Percentiles rank a stretch among this genome's conserved stretches.
Conservation (phyloP, 805 yeast genomes). For the Yamadazyma olivae region DNA sequence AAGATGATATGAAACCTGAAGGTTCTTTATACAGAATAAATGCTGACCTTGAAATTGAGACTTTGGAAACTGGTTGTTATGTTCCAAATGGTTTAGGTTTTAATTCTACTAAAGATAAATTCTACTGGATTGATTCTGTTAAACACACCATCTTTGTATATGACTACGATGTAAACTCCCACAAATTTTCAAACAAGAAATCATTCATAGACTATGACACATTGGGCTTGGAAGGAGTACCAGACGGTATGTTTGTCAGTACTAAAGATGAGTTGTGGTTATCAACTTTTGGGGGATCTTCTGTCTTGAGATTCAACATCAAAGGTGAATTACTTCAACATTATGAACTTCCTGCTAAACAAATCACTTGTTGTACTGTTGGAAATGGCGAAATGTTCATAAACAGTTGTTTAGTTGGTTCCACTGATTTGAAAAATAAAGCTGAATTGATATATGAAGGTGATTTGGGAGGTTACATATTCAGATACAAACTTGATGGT, state of each 20-base stretch:
- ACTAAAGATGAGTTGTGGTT: constrained; percentile 53
- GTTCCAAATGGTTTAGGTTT: constrained; percentile 69
- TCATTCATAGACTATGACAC: constrained; percentile 30
- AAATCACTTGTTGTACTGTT: constrained; percentile 65
- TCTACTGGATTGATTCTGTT: constrained; percentile 42
- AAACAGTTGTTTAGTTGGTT: constrained; percentile 59
- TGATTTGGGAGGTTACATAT: constrained; percentile 55
- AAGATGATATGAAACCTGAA: constrained; percentile 27
- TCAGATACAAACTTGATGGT: constrained; percentile 5
- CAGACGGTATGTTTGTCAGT: constrained; percentile 76
- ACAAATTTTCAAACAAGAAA: constrained; percentile 27
- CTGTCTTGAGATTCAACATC: constrained; percentile 52
- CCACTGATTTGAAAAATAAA: constrained; percentile 32
- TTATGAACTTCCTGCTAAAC: constrained; percentile 54
- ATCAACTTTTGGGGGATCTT: constrained; percentile 62
- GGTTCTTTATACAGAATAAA: constrained; percentile 48
- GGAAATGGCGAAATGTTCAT: constrained; percentile 65
- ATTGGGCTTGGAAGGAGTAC: constrained; percentile 39
- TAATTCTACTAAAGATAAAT: constrained; percentile 21
- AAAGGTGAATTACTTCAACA: constrained; percentile 51
- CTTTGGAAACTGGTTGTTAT: constrained; percentile 32
- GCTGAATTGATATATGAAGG: constrained; percentile 21
- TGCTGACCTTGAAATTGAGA: constrained; percentile 26
- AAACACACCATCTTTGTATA: constrained; percentile 33
- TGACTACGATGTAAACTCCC: constrained; percentile 32